Percentiles rank a stretch among this genome's conserved stretches.
Evolutionary conservation across 2,329 filamentous ascomycete species (phyloP).

Genomic region (Aspergillus udagawae): DNA sequence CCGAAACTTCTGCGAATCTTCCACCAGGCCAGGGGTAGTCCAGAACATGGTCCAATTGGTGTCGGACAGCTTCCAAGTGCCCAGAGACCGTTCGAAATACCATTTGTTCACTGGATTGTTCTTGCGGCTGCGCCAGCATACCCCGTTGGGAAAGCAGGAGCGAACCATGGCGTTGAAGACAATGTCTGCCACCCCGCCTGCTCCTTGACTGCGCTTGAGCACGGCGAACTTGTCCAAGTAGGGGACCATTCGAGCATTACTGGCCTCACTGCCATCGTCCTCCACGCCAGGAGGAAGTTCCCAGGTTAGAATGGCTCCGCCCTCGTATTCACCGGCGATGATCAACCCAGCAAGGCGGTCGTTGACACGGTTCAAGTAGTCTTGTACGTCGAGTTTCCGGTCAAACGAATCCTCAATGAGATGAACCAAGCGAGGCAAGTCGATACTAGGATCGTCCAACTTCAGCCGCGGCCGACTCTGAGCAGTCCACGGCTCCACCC

Average conservation of each 20-base stretch:
- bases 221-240: conserved; percentile 99
- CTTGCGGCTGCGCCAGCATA: conserved; percentile 87
- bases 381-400: conserved; percentile 73
- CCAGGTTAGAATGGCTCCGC: conserved; percentile 92
- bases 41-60: conserved; percentile 98
- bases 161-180: conserved; percentile 95
- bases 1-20: conserved; percentile 50
- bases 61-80: conserved; percentile 75
- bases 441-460: conserved; percentile 75
- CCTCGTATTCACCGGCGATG: conserved; percentile 94
- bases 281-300: conserved; percentile 65
- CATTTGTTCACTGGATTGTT: conserved; percentile 98
- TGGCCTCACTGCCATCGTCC: conserved; percentile 51
- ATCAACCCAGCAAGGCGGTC: conserved; percentile 84
- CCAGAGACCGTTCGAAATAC: conserved; percentile 90
- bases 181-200: conserved; percentile 88
- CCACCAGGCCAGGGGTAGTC: conserved; percentile 68
- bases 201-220: conserved; percentile 79
- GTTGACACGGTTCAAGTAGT: conserved; percentile 79
- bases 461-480: conserved; percentile 60
- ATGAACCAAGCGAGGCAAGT: conserved; percentile 75
- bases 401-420: conserved; percentile 93
- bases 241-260: conserved; percentile 66
- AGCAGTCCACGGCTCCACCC: conserved; percentile 62
- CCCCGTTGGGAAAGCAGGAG: conserved; percentile 79